A percentile compares a stretch with the other conserved stretches of the same genome.
Evolutionary conservation across 805 yeast genomes (phyloP).

Genomic region (Candida nonsorbophila): DNA sequence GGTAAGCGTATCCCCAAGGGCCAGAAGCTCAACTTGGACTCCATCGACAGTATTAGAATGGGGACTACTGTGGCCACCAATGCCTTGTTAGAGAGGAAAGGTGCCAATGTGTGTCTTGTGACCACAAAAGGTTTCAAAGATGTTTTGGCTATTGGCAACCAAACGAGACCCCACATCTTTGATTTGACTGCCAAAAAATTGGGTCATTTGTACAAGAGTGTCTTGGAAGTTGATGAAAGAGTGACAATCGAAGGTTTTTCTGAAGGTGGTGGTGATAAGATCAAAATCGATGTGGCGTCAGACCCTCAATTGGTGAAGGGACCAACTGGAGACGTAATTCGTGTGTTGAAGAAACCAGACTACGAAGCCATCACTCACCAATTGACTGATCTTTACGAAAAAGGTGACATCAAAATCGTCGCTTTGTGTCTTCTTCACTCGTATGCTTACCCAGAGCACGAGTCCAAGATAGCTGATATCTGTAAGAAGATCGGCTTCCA

Average conservation of each 20-base stretch:
- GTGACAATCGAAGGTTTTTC: constrained; percentile 72
- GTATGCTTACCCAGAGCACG: constrained; percentile 37
- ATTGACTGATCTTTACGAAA: constrained; percentile 18
- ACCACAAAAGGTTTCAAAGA: constrained; percentile 90
- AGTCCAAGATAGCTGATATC: constrained; percentile 25
- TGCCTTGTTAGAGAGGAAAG: constrained; percentile 88
- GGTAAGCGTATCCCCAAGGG: constrained; percentile 44
- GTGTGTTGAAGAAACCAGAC: constrained; percentile 27
- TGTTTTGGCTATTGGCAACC: constrained; percentile 80
- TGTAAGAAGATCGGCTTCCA: constrained; percentile 32
- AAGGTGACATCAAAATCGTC: constrained; percentile 19
- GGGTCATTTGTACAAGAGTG: constrained; percentile 65
- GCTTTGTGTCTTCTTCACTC: constrained; percentile 38
- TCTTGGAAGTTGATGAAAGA: constrained; percentile 84
- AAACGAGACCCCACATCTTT: constrained; percentile 85
- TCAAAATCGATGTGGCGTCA: constrained; percentile 13
- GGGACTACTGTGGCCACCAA: constrained; percentile 97
- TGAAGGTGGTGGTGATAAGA: constrained; percentile 56
- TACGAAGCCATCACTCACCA: constrained; percentile 14
- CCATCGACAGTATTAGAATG: constrained; percentile 69
- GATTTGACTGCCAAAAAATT: constrained; percentile 74
- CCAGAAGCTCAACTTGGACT: constrained; percentile 48
- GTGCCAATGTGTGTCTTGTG: constrained; percentile 78
- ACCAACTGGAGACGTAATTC: constrained; percentile 26
- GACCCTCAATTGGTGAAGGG: constrained; percentile 33